Evolutionary conservation across 129 eudicot genomes (phyloP).

Genomic region (Ambrosia artemisiifolia): DNA sequence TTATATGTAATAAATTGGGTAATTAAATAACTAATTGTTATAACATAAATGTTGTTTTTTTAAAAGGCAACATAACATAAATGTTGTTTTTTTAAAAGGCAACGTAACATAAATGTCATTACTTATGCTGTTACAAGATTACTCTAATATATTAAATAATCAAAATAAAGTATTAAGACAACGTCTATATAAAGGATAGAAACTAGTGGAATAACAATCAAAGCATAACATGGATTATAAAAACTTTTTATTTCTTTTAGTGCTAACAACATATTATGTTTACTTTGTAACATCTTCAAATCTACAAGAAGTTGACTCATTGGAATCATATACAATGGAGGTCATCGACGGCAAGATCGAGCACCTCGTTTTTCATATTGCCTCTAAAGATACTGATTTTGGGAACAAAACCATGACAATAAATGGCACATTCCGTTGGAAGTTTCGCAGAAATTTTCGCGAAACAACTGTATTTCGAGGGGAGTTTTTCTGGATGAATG

Average conservation of each 20-base stretch:
- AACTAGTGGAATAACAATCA: not conserved
- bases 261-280: not conserved
- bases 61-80: not conserved
- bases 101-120: not conserved
- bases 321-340: not conserved
- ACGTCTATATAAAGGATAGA: conserved; percentile 15
- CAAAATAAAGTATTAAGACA: not conserved
- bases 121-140: no score
- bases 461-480: not conserved
- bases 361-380: not conserved
- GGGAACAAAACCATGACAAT: not conserved
- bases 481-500: conserved; percentile 4
- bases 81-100: no score
- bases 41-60: not conserved
- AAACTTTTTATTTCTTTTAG: not conserved
- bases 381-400: not conserved
- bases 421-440: not conserved
- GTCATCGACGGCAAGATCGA: not conserved
- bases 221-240: not conserved
- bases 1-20: not conserved
- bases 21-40: not conserved
- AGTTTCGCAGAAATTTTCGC: not conserved
- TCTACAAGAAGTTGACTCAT: not conserved
- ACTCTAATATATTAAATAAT: no score
- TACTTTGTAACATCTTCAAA: not conserved